Conservation (phyloP, 192 early-diverging fungal species). For the Jimgerdemannia flammicorona region DNA sequence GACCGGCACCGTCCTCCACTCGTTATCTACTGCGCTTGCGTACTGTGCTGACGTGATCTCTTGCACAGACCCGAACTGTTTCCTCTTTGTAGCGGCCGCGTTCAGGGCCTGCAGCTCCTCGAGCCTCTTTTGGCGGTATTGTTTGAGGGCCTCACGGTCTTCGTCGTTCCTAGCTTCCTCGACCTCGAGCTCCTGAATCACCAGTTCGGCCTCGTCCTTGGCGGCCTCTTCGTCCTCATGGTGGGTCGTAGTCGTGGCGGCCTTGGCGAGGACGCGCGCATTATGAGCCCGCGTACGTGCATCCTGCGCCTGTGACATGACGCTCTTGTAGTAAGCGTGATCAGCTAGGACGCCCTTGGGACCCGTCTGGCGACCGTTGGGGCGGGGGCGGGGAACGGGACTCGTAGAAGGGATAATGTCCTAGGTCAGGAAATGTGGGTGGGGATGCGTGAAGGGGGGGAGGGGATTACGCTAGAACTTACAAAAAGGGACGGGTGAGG, state of each 20-base stretch:
- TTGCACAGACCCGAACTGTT: constrained; percentile 42
- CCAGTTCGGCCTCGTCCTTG: constrained; percentile 17
- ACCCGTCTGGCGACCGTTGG: constrained; percentile 39
- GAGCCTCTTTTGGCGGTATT: constrained; percentile 39
- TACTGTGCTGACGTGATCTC: constrained; percentile 46
- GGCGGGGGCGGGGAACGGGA: constrained; percentile 3
- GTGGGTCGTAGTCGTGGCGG: constrained; percentile 44
- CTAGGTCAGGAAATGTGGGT: background rate
- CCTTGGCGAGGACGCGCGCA: constrained; percentile 37
- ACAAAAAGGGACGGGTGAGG: background rate
- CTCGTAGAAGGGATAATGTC: background rate
- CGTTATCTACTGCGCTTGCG: constrained; percentile 45
- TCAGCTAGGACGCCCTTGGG: constrained; percentile 58
- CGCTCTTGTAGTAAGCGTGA: constrained; percentile 40
- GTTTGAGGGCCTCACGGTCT: constrained; percentile 23
- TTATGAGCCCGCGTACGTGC: constrained; percentile 33
- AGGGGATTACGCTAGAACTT: background rate
- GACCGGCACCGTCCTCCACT: constrained; percentile 42
- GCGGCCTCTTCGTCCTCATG: constrained; percentile 30
- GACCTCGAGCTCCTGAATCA: constrained; percentile 23
- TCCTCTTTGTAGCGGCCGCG: constrained; percentile 14
- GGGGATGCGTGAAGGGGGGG: background rate
- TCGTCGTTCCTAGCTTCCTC: constrained; percentile 31
- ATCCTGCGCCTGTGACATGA: constrained; percentile 22
- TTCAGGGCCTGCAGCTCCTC: constrained; percentile 31